Evolutionary conservation across 805 yeast species (phyloP), one percentile per base, ranked within the genome.

Genomic region (Babjeviella inositovora): DNA sequence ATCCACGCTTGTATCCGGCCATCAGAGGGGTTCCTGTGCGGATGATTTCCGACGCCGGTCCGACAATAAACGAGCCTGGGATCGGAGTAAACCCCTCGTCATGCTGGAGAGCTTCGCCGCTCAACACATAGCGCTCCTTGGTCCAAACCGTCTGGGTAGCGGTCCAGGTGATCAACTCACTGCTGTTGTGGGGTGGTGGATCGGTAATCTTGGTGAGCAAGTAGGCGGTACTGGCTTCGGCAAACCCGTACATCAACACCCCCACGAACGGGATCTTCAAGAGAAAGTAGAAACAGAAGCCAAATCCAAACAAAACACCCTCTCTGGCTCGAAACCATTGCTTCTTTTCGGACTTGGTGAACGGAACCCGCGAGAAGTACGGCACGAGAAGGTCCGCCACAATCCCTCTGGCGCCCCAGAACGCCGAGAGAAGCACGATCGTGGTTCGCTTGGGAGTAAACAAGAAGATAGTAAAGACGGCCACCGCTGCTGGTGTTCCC

Each of bases 251-350:
- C 11, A 59, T 44, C 8, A 66, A 33, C 12, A 63, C 47, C 0
- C 71, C 61, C 4, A 60, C 33, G 32, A 52, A 51, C 1, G 70
- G 71, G 10, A 56, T 37, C 17, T 44, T 41, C 25, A 65, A 39
- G 23, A 63, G 37, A 25, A 46, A 31, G 31, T 49, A 67, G 38
- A 54, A 61, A 22, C 53, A 53, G 6, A 62, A 35, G 3, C 73
- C 67, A 31, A 67, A 67, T 5, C 74, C 75, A 30, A 61, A 58
- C 23, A 70, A 40, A 15, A 62, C 51, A 0, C 74, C 75, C 25
- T 62, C 66, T 18, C 76, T 49, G 8, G 67, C 53, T 8, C 47
- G 47, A 22, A 53, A 42, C 76, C 76, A 69, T 25, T 47, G 53
- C 10, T 50, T 42, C 19, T 50, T 47, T 25, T 62, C 63, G n/a